Evolutionary conservation across 1,284 basidiomycete genomes (phyloP), one percentile per base, ranked within the genome.

Genomic region (Somion occarium): DNA sequence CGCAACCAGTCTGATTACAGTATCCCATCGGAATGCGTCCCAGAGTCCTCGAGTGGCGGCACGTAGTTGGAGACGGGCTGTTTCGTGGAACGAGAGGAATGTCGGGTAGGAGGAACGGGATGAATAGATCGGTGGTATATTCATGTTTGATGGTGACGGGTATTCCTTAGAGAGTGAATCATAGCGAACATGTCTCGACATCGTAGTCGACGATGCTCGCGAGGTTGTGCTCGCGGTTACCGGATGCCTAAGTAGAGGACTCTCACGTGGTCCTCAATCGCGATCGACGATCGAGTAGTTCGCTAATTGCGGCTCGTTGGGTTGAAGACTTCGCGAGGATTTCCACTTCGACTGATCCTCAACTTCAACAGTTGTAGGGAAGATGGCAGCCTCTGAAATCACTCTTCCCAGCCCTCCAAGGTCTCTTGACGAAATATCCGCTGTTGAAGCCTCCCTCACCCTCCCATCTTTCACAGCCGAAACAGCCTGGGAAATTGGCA

Each of bases 1-100:
- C 39, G 70, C 68, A 23, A 83, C 70, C 2, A 81, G 76, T 44
- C 73, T 67, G 38, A 82, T 51, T 46, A 88, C 82, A 15, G 77
- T 65, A 65, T 83, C 79, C 84, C 85, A 88, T 20, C 86, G 76
- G 61, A 78, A 86, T 7, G 86, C 79, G 65, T 90, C 88, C 42
- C 79, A 60, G 3, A 90, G 61, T n/a, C 88, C 88, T 15, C 67
- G 67, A 58, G 73, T 73, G 15, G 76, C 72, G 69, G 80, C 89
- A 48, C 65, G 72, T 7, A 80, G 55, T 58, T 89, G 87, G 2
- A 88, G 68, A 57, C 69, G 61, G 19, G 79, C 60, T 0, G 86
- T 82, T 30, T 86, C 78, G 22, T 72, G 72, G 1, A 86, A 57
- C 2, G 87, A 74, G 5, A 90, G 72, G 64, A 90, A 90, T 13